phyloP scores from a whole-genome alignment of 2,329 filamentous ascomycete genomes.

The Trichoderma sp. region DNA sequence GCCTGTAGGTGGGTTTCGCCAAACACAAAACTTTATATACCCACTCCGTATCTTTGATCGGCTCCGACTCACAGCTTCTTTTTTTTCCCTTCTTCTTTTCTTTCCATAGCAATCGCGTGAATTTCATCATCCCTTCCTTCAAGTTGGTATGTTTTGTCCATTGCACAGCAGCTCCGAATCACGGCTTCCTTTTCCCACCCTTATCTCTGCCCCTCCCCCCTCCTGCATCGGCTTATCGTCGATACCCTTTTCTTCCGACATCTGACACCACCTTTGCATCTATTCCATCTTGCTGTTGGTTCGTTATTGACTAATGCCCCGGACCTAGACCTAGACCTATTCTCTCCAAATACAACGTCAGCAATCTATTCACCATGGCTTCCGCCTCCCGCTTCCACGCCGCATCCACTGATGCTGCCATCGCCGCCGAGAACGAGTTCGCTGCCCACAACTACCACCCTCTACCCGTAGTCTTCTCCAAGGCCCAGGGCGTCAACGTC shows the following conservation, averaged over 20 bases:
- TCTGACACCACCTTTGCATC: not conserved
- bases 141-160: not conserved
- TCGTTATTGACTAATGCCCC: not conserved
- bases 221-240: slow-evolving; percentile 2
- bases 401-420: slow-evolving; percentile 74
- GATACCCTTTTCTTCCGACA: not conserved
- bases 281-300: not conserved
- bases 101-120: not conserved
- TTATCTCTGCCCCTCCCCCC: slow-evolving; percentile 16
- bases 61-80: not conserved
- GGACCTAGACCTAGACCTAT: not conserved
- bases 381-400: slow-evolving; percentile 65
- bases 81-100: not conserved
- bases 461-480: slow-evolving; percentile 87
- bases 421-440: slow-evolving; percentile 75
- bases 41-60: not conserved
- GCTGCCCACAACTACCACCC: slow-evolving; percentile 99
- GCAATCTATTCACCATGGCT: slow-evolving; percentile 47
- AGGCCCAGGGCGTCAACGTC: slow-evolving; percentile 79
- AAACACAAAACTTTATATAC: not conserved
- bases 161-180: not conserved
- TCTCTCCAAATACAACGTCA: not conserved
- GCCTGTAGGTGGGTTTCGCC: not conserved
- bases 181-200: not conserved
- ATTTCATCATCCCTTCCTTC: not conserved